Evolutionary conservation across 495 filamentous ascomycete genomes (phyloP).

Genomic region (Tuber microsphaerosporum): DNA sequence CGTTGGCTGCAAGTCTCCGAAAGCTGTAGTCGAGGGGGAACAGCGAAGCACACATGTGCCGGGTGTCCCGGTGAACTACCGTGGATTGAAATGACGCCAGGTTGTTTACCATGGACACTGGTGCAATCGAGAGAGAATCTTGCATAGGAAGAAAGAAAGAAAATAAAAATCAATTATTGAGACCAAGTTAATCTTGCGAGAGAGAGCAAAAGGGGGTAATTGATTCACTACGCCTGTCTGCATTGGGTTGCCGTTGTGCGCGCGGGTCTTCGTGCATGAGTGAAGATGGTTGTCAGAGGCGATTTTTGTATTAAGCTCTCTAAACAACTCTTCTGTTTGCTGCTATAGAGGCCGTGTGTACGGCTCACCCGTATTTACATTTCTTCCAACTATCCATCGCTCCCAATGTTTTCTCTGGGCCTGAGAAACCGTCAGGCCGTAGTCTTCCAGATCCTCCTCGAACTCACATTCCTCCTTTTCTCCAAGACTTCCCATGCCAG

Average conservation of each 20-base stretch:
- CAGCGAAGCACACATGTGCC: neutral
- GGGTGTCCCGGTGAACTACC: neutral
- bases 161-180: neutral
- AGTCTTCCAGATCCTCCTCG: constrained; percentile 37
- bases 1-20: constrained; percentile 1
- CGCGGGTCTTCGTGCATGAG: neutral
- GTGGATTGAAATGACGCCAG: neutral
- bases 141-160: neutral
- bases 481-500: constrained; percentile 31
- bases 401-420: constrained; percentile 39
- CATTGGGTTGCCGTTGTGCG: neutral
- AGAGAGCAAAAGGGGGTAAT: neutral
- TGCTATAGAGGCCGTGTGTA: constrained; percentile 27
- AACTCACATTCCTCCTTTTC: constrained; percentile 25
- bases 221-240: neutral
- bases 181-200: neutral
- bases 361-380: constrained; percentile 33
- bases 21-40: neutral
- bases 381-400: constrained; percentile 38
- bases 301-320: neutral
- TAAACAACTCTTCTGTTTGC: neutral
- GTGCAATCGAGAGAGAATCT: neutral
- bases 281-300: neutral
- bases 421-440: constrained; percentile 36
- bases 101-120: neutral